These are phyloP conservation scores for Bruguiera parviflora DNA, from an alignment of 345 rosid genomes.

Conservation along the genomic window DNA sequence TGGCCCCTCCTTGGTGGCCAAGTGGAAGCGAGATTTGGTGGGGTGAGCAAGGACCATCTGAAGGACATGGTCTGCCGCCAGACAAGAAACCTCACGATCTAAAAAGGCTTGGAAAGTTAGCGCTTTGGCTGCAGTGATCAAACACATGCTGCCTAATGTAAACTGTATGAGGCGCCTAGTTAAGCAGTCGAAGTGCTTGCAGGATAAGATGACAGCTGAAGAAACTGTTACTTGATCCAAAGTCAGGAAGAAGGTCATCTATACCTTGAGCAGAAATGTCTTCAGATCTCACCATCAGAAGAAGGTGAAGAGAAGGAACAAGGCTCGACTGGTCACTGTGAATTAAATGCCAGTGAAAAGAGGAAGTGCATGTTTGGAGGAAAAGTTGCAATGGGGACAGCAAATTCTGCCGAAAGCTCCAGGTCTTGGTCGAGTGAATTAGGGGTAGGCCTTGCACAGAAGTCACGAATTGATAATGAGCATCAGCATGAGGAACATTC, in stretches of 20 bases:
- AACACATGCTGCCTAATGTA: constrained; percentile 55
- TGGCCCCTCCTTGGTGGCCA: constrained; percentile 83
- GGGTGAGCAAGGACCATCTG: constrained; percentile 49
- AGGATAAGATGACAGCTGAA: constrained; percentile 65
- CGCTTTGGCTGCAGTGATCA: constrained; percentile 58
- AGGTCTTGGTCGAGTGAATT: constrained; percentile 29
- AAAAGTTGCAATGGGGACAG: constrained; percentile 3
- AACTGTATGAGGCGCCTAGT: constrained; percentile 43
- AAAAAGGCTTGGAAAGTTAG: constrained; percentile 75
- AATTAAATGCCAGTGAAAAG: constrained; percentile 10
- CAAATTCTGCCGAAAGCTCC: constrained; percentile 32
- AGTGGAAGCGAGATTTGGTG: constrained; percentile 55
- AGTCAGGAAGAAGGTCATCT: constrained; percentile 48
- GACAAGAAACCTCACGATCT: constrained; percentile 62
- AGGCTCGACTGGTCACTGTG: constrained; percentile 9
- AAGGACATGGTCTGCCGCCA: constrained; percentile 57
- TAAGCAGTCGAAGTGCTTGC: constrained; percentile 62
- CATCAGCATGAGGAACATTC: constrained; percentile 19
- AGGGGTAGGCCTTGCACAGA: constrained; percentile 35
- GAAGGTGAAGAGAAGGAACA: constrained; percentile 16
- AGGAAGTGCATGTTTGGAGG: constrained; percentile 21
- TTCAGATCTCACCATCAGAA: constrained; percentile 31
- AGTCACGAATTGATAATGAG: constrained; percentile 42
- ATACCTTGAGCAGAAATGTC: constrained; percentile 27
- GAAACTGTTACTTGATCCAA: constrained; percentile 57